Conservation (phyloP, 208 protist species). For the Leishmania aethiopica region DNA sequence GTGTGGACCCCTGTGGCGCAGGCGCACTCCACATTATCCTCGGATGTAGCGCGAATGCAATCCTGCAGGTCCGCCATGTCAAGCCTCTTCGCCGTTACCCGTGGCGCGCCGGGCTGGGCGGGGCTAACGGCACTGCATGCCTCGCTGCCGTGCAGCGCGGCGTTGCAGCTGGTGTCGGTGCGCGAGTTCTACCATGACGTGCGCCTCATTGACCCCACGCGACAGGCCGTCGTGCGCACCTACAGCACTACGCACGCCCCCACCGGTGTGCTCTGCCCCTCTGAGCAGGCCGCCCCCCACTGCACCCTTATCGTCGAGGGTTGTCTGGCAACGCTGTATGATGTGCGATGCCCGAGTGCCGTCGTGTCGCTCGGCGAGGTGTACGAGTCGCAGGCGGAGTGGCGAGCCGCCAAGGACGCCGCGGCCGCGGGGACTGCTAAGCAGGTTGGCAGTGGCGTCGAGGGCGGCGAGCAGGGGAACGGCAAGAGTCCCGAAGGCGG, state of each 20-base stretch:
- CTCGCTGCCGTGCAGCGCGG: background rate
- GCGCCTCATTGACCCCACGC: slow-evolving; percentile 56
- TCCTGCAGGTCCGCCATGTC: background rate
- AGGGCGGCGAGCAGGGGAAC: background rate
- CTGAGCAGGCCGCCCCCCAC: slow-evolving; percentile 24
- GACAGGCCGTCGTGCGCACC: slow-evolving; percentile 40
- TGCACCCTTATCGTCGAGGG: slow-evolving; percentile 69
- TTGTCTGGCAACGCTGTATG: slow-evolving; percentile 70
- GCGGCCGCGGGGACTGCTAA: slow-evolving; percentile 1
- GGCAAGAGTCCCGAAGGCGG: background rate
- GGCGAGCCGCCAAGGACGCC: slow-evolving; percentile 9
- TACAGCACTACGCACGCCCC: slow-evolving; percentile 75
- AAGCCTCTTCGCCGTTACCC: slow-evolving; percentile 21
- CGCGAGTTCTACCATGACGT: slow-evolving; percentile 73
- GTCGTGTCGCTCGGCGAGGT: slow-evolving; percentile 41
- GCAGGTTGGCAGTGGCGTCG: background rate
- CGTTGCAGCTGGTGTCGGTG: slow-evolving; percentile 37
- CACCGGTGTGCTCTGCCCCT: slow-evolving; percentile 50
- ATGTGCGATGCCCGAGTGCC: slow-evolving; percentile 61
- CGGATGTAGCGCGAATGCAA: background rate
- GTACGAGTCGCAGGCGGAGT: slow-evolving; percentile 18
- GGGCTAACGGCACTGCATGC: slow-evolving; percentile 32
- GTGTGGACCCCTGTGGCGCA: background rate
- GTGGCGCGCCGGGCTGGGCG: slow-evolving; percentile 54
- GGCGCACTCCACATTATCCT: slow-evolving; percentile 22